Evolutionary conservation across 257 asterid species (phyloP).

Genomic region (Solanum neorickii): DNA sequence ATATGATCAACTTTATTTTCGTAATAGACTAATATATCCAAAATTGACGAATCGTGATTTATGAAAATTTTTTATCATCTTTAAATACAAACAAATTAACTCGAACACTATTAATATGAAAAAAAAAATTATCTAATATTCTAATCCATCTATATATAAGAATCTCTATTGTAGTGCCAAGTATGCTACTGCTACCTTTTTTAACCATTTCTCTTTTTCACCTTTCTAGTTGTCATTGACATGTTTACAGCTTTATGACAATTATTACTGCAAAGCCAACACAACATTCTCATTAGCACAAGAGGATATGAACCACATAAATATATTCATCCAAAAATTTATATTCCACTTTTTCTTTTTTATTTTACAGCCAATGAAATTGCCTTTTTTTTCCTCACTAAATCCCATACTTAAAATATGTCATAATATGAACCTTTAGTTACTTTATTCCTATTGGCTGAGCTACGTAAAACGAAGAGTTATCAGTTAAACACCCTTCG

Average conservation of each 20-base stretch:
- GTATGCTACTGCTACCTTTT: conserved; percentile 2
- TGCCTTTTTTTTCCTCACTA: background rate
- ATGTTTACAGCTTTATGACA: conserved; percentile 21
- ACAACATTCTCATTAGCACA: conserved; percentile 12
- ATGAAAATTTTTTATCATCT: background rate
- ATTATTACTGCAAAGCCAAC: conserved; percentile 20
- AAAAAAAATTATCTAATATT: background rate
- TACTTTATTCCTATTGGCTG: conserved; percentile 13
- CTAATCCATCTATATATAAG: background rate
- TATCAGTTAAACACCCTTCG: background rate
- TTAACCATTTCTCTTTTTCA: background rate
- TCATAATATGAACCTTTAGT: background rate
- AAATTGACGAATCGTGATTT: background rate
- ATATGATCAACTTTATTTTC: background rate
- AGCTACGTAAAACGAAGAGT: background rate
- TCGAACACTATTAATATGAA: background rate
- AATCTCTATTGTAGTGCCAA: conserved; percentile 7
- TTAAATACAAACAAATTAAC: background rate
- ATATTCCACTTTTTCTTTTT: background rate
- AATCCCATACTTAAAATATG: background rate
- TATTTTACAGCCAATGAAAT: background rate
- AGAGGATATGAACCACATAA: conserved; percentile 32
- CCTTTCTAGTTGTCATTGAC: conserved; percentile 23
- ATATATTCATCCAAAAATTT: conserved; percentile 10
- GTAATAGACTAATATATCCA: background rate